Evolutionary conservation across 345 rosid species (phyloP).

Genomic region (Heritiera fomes): DNA sequence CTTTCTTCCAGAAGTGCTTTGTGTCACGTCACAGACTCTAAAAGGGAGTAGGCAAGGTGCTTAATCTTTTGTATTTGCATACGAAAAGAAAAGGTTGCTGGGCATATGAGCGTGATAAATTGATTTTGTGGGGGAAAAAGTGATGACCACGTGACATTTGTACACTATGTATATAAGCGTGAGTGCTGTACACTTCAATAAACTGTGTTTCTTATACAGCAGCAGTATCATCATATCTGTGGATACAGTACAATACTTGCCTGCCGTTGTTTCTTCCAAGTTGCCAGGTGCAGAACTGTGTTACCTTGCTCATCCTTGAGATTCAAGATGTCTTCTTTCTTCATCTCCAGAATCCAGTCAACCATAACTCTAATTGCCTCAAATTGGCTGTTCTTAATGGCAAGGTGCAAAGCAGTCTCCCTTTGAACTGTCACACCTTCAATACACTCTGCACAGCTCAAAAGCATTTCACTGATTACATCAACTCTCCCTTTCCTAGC

Average conservation of each 20-base stretch:
- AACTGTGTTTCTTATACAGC: too few relatives aligned
- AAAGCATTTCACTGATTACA: slow-evolving; percentile 40
- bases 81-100: too few relatives aligned
- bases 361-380: slow-evolving; percentile 31
- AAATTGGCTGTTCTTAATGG: slow-evolving; percentile 34
- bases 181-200: too few relatives aligned
- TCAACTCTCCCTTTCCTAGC: slow-evolving; percentile 38
- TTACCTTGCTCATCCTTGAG: slow-evolving; percentile 50
- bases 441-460: slow-evolving; percentile 33
- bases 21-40: too few relatives aligned
- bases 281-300: slow-evolving; percentile 46
- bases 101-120: too few relatives aligned
- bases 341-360: slow-evolving; percentile 37
- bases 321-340: slow-evolving; percentile 28
- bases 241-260: slow-evolving; percentile 20
- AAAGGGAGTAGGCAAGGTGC: too few relatives aligned
- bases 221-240: too few relatives aligned
- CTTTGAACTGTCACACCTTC: slow-evolving; percentile 39
- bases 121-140: too few relatives aligned
- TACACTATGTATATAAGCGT: too few relatives aligned
- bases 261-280: slow-evolving; percentile 47
- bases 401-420: slow-evolving; percentile 50
- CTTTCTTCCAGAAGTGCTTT: too few relatives aligned
- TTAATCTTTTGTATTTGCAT: too few relatives aligned
- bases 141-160: too few relatives aligned